Base-by-base conservation (phyloP, 371 early-diverging fungal genomes). In the Circinella umbellata region DNA sequence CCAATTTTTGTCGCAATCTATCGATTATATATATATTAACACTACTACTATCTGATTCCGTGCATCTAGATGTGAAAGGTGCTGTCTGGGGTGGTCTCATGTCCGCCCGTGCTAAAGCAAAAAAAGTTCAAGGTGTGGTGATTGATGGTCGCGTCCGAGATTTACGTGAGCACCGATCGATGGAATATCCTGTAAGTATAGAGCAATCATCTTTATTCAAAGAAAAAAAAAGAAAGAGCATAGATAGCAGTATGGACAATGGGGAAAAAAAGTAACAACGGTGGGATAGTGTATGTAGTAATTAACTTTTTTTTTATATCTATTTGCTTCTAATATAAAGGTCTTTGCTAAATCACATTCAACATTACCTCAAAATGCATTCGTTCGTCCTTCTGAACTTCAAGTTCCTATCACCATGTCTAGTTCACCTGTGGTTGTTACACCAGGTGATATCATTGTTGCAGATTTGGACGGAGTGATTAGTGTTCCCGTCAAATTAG, bases 21-120 rank as follows among this genome's bases (percentile, higher is more conserved):
- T 42, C 42, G 11, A 42, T 42, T 42, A 6, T 42, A 6, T 42
- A 42, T 42, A 47, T 9, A 47, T 47, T 54, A 20, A 15, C 18
- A n/a, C 15, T 5, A 61, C 36, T 5, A 35, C 14, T 10, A 61
- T 14, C 61, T 27, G 27, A 27, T 27, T 27, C 27, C 27, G 27
- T 35, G 17, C 9, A 61, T 35, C 1, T 70, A 84, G 84, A 72
- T 59, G 79, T 80, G 37, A 84, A 85, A 61, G 93, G 93, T 70
- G 95, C 94, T 11, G 89, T 91, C 20, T 94, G 92, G 90, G 95
- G 95, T 17, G 94, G 94, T 6, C 80, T 94, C 34, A 90, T 94
- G 91, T 86, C 90, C 0, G 90, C 93, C 13, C 83, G 95, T 69
- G 94, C 93, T 0, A 84, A 84, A 63, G 70, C 72, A 11, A 79